Evolutionary conservation across 768 basidiomycete genomes (phyloP), one percentile per base, ranked within the genome.

Genomic region (Amanita polypyramis): DNA sequence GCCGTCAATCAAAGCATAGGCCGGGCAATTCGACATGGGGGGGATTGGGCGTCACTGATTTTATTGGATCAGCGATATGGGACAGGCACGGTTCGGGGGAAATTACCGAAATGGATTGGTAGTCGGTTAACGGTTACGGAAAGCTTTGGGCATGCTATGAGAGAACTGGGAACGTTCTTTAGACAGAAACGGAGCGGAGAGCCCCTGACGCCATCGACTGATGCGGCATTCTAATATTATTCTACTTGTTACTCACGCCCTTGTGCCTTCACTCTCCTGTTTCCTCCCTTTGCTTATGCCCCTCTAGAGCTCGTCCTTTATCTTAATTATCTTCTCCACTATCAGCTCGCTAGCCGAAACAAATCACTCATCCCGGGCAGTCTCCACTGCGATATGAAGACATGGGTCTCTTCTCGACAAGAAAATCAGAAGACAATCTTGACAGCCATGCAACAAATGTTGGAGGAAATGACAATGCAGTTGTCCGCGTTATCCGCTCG

Each of bases 1-100:
- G 88, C 93, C 0, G 93, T 99, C 45, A 99, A 99, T 64, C 95
- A 99, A 62, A 91, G 88, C 48, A 96, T 99, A 52, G 95, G 93
- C 27, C 81, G 95, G 42, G 94, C 94, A 3, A 95, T 97, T 51
- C 81, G 95, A 36, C 94, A 97, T 61, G 76, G 77, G 23, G 76
- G 73, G 54, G 95, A 99, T 60, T 99, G 94, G 84, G 91, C 94
- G 2, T 80, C 86, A 0, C 74, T 99, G 41, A 70, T 97, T 44
- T 76, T 99, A 12, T 66, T 99, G 37, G 95, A 99, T 63, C 72
- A 68, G 49, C 81, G 95, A 29, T 99, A 96, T 59, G 67, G 76
- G 5, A 77, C 77, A 0, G 56, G 73, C 2, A 68, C 79, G 1
- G 87, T 96, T 47, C 75, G 76, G 34, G 66, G 62, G 46, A 96